Evolutionary conservation across 805 yeast species (phyloP).

Genomic region (Yarrowia hollandica): DNA sequence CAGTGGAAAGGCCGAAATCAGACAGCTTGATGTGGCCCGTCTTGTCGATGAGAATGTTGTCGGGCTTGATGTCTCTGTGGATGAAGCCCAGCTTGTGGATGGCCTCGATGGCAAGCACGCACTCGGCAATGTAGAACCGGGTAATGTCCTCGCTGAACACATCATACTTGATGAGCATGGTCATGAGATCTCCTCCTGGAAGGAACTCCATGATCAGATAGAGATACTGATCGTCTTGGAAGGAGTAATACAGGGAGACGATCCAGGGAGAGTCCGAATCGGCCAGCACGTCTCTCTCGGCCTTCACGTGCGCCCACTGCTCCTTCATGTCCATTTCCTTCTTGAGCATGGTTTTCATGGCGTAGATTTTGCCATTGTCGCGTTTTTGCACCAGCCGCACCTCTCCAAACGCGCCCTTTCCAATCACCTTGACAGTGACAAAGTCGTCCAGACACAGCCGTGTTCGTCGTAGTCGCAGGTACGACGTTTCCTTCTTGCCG

Average conservation of each 20-base stretch:
- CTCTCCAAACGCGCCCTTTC: slow-evolving; percentile 98
- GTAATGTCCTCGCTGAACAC: slow-evolving; percentile 86
- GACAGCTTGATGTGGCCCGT: slow-evolving; percentile 66
- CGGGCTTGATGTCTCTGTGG: slow-evolving; percentile 97
- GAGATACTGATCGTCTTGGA: slow-evolving; percentile 73
- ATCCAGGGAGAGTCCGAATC: slow-evolving; percentile 89
- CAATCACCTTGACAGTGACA: slow-evolving; percentile 83
- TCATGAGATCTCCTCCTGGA: slow-evolving; percentile 89
- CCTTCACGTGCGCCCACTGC: slow-evolving; percentile 91
- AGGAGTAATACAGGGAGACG: slow-evolving; percentile 76
- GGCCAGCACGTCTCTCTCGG: slow-evolving; percentile 93
- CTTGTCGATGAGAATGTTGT: slow-evolving; percentile 85
- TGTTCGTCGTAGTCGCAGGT: slow-evolving; percentile 80
- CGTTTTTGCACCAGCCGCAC: slow-evolving; percentile 90
- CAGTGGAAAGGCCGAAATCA: slow-evolving; percentile 83
- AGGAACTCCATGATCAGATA: slow-evolving; percentile 72
- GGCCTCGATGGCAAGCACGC: slow-evolving; percentile 92
- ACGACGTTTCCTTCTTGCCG: slow-evolving; percentile 87
- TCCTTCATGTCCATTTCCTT: slow-evolving; percentile 94
- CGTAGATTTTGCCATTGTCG: slow-evolving; percentile 89
- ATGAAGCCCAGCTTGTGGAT: slow-evolving; percentile 90
- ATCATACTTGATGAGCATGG: slow-evolving; percentile 93
- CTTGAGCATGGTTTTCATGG: slow-evolving; percentile 89
- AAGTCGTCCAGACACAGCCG: slow-evolving; percentile 80
- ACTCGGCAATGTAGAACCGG: slow-evolving; percentile 92